Evolutionary conservation across 768 basidiomycete species (phyloP).

Genomic region (Leccinum longicurvipes): DNA sequence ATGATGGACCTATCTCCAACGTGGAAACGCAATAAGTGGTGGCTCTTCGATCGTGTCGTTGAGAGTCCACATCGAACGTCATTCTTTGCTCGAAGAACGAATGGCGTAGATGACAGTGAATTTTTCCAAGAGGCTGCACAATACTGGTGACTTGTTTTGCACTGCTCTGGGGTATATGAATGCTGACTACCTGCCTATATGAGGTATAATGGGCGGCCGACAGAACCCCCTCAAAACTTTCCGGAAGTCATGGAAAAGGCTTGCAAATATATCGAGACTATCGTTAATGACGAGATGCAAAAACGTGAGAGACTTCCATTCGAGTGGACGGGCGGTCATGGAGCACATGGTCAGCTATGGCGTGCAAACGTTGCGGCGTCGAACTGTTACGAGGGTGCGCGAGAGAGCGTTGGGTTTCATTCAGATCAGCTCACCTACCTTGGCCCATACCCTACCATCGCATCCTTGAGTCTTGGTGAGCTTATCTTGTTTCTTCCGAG

Average conservation of each 20-base stretch:
- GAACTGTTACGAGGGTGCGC: conserved; percentile 79
- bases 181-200: conserved; percentile 6
- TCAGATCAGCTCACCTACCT: conserved; percentile 79
- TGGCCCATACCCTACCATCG: conserved; percentile 83
- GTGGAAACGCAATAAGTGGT: conserved; percentile 81
- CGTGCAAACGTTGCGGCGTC: conserved; percentile 83
- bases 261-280: conserved; percentile 61
- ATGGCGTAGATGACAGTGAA: conserved; percentile 42
- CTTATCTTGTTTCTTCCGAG: neutral
- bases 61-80: conserved; percentile 84
- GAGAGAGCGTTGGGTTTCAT: conserved; percentile 80
- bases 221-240: conserved; percentile 54
- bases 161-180: neutral
- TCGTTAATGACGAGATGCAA: conserved; percentile 69
- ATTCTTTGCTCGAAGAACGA: conserved; percentile 61
- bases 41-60: conserved; percentile 76
- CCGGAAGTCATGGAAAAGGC: conserved; percentile 75
- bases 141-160: conserved; percentile 52
- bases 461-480: conserved; percentile 76
- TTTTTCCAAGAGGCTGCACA: conserved; percentile 71
- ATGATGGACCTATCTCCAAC: conserved; percentile 59
- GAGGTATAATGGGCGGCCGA: conserved; percentile 79
- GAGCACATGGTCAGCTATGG: conserved; percentile 43
- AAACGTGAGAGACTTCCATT: conserved; percentile 57
- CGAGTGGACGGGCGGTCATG: conserved; percentile 55